Evolutionary conservation across 257 asterid genomes (phyloP).

Genomic region (Ligustrum vulgare): DNA sequence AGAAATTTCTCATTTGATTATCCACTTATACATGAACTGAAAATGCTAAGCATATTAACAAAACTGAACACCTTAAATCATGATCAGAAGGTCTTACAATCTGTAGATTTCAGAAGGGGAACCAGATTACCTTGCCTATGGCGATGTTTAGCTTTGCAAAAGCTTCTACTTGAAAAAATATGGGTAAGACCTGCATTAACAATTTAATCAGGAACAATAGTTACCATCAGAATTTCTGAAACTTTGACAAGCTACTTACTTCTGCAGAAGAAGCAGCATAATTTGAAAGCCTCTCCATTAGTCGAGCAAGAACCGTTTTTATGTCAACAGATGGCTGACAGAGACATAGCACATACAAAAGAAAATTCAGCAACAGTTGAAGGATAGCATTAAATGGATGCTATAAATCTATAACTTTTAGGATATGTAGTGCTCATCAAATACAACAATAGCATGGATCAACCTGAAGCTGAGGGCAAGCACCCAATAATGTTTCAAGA

Average conservation of each 20-base stretch:
- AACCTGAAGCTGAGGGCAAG: slow-evolving; percentile 99
- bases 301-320: slow-evolving; percentile 89
- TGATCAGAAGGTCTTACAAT: slow-evolving; percentile 11
- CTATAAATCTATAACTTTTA: slow-evolving; percentile 16
- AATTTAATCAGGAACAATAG: slow-evolving; percentile 36
- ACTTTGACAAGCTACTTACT: slow-evolving; percentile 44
- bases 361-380: slow-evolving; percentile 21
- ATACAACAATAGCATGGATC: slow-evolving; percentile 24
- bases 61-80: slow-evolving; percentile 11
- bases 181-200: slow-evolving; percentile 84
- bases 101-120: slow-evolving; percentile 14
- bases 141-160: slow-evolving; percentile 84
- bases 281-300: slow-evolving; percentile 97
- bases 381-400: slow-evolving; percentile 17
- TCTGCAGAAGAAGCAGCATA: slow-evolving; percentile 95
- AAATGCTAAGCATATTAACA: slow-evolving; percentile 10
- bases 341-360: slow-evolving; percentile 26
- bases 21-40: slow-evolving; percentile 13
- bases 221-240: slow-evolving; percentile 20
- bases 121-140: slow-evolving; percentile 76
- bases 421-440: slow-evolving; percentile 1
- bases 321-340: slow-evolving; percentile 89
- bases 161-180: slow-evolving; percentile 97
- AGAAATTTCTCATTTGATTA: slow-evolving; percentile 15
- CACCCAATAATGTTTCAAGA: slow-evolving; percentile 87